Base-by-base conservation (phyloP, 2,329 filamentous ascomycete species). In the Metarhizium brunneum region DNA sequence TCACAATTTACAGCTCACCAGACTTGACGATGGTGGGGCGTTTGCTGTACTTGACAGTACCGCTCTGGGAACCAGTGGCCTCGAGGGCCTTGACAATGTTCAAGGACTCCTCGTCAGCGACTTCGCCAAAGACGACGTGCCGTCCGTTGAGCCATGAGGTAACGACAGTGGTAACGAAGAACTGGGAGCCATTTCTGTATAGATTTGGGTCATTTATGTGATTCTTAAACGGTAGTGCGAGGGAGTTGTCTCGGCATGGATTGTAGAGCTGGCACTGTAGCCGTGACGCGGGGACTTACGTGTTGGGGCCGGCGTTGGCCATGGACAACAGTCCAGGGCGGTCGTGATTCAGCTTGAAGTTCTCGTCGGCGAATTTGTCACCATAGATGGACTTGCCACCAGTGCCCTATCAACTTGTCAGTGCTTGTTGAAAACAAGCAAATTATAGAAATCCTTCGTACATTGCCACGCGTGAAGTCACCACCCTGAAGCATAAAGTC, bases 281-380 rank as follows among this genome's bases (percentile, higher is more conserved):
- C 14, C 6, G 7, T 14, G 45, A 48, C 6, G 14, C 4, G 14
- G 13, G 25, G 1, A 56, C 81, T 74, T 79, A 86, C 83, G 92
- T 97, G 87, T 97, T 95, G 70, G 88, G 87, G 65, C 91, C 91
- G 66, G 91, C 88, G 76, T 96, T 96, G 73, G 91, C 91, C 91
- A 96, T 96, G 75, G 91, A 95, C 64, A 96, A 82, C 65, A 92
- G 81, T 78, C 86, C 88, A 60, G 87, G 86, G 66, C 79, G 76
- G 73, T 73, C 74, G 84, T 96, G 91, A 79, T 83, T 85, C 64
- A 80, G 70, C 60, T 75, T 69, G 81, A 95, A 95, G 86, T 95
- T 95, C 86, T 96, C 90, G 71, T 96, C 90, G 67, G 85, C 76
- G 71, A 96, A 95, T 82, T 92, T 94, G 76, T 95, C 89, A 67